Base-by-base conservation (phyloP, 768 basidiomycete genomes). In the Glaciozyma antarctica region DNA sequence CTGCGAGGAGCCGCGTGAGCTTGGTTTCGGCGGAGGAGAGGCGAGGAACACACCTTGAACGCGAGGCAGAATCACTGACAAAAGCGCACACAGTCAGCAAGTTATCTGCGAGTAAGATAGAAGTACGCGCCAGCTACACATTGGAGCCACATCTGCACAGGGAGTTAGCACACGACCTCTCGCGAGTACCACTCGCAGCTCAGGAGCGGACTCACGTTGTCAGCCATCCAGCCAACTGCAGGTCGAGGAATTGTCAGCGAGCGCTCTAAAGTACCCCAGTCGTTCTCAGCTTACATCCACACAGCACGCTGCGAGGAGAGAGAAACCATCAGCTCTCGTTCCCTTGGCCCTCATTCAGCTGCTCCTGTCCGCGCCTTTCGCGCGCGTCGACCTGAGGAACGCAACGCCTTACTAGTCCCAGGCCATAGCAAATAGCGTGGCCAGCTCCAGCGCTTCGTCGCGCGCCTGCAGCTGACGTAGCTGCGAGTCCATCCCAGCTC, bases 21-120 rank as follows among this genome's bases (percentile, higher is more conserved):
- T 26, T 34, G 16, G 17, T 30, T 5, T 2, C 47, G 38, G 16
- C 5, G 38, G 15, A 41, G 24, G 62, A 32, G 26, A 28, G 19
- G 17, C 34, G 9, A 9, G 3, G 22, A 19, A n/a, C 43, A 16
- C 7, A 61, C 69, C 54, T 75, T 97, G 94, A 28, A 99, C 87
- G 55, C 94, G 81, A n/a, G 94, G 94, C n/a, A 99, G 81, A 54
- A 94, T 88, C 44, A 98, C 90, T 30, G 94, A 88, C 7, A 88
- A 78, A 17, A 44, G 71, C 53, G 58, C n/a, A 4, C 21, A 17
- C 43, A 3, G 38, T 60, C 21, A 60, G 60, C 22, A 43, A 5
- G 22, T 41, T 54, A 8, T 19, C 22, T 24, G 44, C 43, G 5
- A 41, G 5, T 1, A 17, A 34, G 30, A n/a, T 43, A 22, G 22